Evolutionary conservation across 2,329 filamentous ascomycete species (phyloP).

Genomic region (Magnaporthales sp.): DNA sequence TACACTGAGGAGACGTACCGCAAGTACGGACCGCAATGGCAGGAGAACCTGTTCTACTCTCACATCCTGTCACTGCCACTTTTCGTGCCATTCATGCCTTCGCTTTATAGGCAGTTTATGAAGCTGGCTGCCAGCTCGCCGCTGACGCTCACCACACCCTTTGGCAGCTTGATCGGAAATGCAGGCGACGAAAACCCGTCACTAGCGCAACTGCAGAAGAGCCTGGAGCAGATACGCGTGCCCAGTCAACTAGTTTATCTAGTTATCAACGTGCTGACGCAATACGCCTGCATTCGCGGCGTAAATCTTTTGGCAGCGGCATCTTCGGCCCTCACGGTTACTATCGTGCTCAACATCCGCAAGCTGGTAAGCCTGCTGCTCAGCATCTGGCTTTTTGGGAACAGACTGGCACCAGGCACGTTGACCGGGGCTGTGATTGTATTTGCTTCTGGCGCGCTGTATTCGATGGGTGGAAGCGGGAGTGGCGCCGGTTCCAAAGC

Average conservation of each 20-base stretch:
- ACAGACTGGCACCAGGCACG: conserved; percentile 67
- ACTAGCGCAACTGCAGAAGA: conserved; percentile 27
- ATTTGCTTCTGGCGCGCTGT: conserved; percentile 83
- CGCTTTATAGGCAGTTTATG: conserved; percentile 54
- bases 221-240: conserved; percentile 31
- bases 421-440: conserved; percentile 75
- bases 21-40: conserved; percentile 81
- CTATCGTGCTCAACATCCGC: conserved; percentile 89
- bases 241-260: conserved; percentile 68
- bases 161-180: background rate
- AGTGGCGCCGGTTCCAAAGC: conserved; percentile 15
- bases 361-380: conserved; percentile 87
- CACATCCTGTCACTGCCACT: conserved; percentile 64
- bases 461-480: conserved; percentile 62
- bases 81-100: conserved; percentile 63
- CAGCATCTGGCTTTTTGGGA: conserved; percentile 92
- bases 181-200: conserved; percentile 19
- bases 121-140: conserved; percentile 56
- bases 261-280: conserved; percentile 72
- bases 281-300: conserved; percentile 90
- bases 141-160: conserved; percentile 32
- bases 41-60: conserved; percentile 93
- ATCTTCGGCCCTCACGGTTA: conserved; percentile 87
- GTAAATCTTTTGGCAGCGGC: conserved; percentile 89
- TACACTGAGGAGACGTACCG: conserved; percentile 90